These are phyloP conservation scores for Eimeria maxima DNA, from an alignment of 169 alveolate genomes.

Conservation along the genomic window DNA sequence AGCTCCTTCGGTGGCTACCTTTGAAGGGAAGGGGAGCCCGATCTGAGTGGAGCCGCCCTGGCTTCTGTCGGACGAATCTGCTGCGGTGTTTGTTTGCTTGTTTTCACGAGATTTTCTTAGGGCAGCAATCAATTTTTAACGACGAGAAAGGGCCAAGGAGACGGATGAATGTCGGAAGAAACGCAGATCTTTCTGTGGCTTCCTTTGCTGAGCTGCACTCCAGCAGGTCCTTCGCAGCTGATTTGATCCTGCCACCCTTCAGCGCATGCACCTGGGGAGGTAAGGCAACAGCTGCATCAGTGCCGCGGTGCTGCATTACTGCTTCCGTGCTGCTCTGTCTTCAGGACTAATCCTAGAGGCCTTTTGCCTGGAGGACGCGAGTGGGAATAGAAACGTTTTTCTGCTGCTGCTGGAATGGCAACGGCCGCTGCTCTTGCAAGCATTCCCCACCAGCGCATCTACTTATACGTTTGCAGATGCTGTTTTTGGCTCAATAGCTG, in stretches of 20 bases:
- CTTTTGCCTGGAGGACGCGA: too few relatives aligned
- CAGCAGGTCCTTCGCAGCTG: not conserved
- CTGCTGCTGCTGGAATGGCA: not conserved
- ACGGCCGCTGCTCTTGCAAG: not conserved
- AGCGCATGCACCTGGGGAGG: conserved; percentile 62
- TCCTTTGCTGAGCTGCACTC: conserved; percentile 50
- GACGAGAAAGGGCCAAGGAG: not conserved
- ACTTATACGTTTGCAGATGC: not conserved
- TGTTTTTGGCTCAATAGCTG: not conserved
- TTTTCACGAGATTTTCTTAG: not conserved
- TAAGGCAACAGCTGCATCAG: not conserved
- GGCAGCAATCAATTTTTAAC: not conserved
- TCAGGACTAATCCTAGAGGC: too few relatives aligned
- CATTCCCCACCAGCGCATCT: not conserved
- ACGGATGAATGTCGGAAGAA: not conserved
- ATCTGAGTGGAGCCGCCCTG: not conserved
- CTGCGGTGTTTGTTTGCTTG: not conserved
- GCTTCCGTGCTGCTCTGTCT: too few relatives aligned
- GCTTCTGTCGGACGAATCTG: conserved; percentile 4
- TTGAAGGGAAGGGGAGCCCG: not conserved
- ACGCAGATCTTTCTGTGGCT: conserved; percentile 23
- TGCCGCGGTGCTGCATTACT: too few relatives aligned
- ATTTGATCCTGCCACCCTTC: conserved; percentile 38
- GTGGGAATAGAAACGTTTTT: too few relatives aligned
- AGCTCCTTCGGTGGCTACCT: not conserved